Conservation (phyloP, 192 early-diverging fungal species). For the Coemansia aciculifera region DNA sequence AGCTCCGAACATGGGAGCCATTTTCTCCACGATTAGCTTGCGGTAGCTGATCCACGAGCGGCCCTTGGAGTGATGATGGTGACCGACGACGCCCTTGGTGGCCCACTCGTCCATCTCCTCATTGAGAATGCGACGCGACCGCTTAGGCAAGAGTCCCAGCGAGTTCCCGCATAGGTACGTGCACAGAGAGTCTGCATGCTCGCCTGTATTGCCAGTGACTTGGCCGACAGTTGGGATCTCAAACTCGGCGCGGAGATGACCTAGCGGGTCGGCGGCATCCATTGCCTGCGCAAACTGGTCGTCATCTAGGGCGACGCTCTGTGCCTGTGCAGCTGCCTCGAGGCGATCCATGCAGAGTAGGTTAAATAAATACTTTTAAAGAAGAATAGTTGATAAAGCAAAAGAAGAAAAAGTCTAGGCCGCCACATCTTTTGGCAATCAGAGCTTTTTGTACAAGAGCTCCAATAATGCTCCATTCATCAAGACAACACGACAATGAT, state of each 20-base stretch:
- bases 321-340: constrained; percentile 14
- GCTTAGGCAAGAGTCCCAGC: constrained; percentile 81
- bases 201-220: constrained; percentile 25
- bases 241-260: constrained; percentile 67
- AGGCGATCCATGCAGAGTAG: constrained; percentile 31
- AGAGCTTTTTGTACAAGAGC: neutral
- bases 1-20: constrained; percentile 77
- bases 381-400: neutral
- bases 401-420: neutral
- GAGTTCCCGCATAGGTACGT: constrained; percentile 96
- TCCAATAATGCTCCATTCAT: neutral
- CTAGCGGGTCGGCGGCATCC: constrained; percentile 64
- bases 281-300: constrained; percentile 59
- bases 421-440: neutral
- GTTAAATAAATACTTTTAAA: neutral
- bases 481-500: neutral
- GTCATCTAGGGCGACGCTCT: constrained; percentile 26
- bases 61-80: constrained; percentile 78
- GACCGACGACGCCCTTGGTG: constrained; percentile 80
- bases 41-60: constrained; percentile 89
- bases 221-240: constrained; percentile 62
- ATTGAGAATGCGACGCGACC: constrained; percentile 63
- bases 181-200: constrained; percentile 32
- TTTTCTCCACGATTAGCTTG: constrained; percentile 69
- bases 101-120: constrained; percentile 94